phyloP scores from a whole-genome alignment of 2,329 filamentous ascomycete genomes.

The Trichophaea hybrida region DNA sequence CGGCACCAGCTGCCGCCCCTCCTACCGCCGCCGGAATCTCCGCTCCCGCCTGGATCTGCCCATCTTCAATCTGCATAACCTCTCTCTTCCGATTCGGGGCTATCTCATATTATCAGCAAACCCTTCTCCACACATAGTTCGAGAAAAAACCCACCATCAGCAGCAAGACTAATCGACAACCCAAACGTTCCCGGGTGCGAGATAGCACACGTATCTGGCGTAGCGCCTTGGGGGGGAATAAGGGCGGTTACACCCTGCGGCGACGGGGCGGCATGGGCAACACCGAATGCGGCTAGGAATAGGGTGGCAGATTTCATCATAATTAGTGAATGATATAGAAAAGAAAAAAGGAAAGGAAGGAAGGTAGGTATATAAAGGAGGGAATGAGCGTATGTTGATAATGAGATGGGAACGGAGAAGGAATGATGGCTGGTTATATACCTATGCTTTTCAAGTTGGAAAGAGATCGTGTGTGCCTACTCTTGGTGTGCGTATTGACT shows the following conservation, averaged over 20 bases:
- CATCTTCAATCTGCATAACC: conserved; percentile 30
- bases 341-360: background rate
- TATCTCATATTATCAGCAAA: background rate
- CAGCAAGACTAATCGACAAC: conserved; percentile 5
- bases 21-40: background rate
- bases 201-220: conserved; percentile 41
- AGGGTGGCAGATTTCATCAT: background rate
- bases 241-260: conserved; percentile 35
- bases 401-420: background rate
- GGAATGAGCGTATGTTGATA: background rate
- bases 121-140: background rate
- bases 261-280: conserved; percentile 23
- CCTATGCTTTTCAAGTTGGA: too few species aligned
- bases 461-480: too few species aligned
- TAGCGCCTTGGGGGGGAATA: conserved; percentile 37
- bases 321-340: background rate
- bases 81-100: conserved; percentile 27
- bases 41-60: conserved; percentile 23
- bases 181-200: conserved; percentile 28
- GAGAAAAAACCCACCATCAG: background rate
- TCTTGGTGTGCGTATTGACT: too few species aligned
- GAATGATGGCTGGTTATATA: too few species aligned
- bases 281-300: conserved; percentile 6
- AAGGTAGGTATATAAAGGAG: background rate
- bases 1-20: too few species aligned